Base-by-base conservation (phyloP, 2,329 filamentous ascomycete species). In the Daldinia eschscholtzii region DNA sequence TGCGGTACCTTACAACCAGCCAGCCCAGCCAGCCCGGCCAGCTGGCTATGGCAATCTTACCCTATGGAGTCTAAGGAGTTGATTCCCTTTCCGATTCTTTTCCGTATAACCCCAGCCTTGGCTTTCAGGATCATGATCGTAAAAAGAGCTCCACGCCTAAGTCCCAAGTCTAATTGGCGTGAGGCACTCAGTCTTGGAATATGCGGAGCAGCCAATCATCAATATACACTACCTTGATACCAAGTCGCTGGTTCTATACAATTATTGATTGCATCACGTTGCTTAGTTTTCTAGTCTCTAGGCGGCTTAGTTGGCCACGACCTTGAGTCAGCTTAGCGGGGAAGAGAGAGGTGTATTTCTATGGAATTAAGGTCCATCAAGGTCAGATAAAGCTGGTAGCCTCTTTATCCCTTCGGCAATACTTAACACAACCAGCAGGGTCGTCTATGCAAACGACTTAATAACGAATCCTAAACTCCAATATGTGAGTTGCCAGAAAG, bases 121-220 rank as follows among this genome's bases (percentile, higher is more conserved):
- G 70, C 68, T 48, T 56, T 61, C 53, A 35, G 62, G 64, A 64
- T 66, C 64, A 68, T 61, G 66, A 73, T 71, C 67, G 64, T 71
- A 52, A 52, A 52, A 61, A 61, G 63, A 62, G 69, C 65, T 73
- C 71, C 64, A 70, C 39, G 68, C 63, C 69, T 67, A 57, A 59
- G 67, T 64, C 63, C 69, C 68, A 57, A 59, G 67, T 64, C 65
- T 35, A 48, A 68, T 68, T 68, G 60, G 69, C 60, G 61, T 67
- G 58, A 60, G 62, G 65, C 52, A 68, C 52, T 52, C 28, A 56
- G 68, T 67, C 71, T 75, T 70, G 70, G 48, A 52, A 66, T 67
- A 61, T 75, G 73, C 65, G 74, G 73, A 73, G 72, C 50, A 67
- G 63, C 74, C 73, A 76, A 76, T 76, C 56, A 72, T 59, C 9